Percentiles rank a stretch among this genome's conserved stretches.
phyloP scores from a whole-genome alignment of 441 rosid species.

The Euphorbia schlechtendalii region DNA sequence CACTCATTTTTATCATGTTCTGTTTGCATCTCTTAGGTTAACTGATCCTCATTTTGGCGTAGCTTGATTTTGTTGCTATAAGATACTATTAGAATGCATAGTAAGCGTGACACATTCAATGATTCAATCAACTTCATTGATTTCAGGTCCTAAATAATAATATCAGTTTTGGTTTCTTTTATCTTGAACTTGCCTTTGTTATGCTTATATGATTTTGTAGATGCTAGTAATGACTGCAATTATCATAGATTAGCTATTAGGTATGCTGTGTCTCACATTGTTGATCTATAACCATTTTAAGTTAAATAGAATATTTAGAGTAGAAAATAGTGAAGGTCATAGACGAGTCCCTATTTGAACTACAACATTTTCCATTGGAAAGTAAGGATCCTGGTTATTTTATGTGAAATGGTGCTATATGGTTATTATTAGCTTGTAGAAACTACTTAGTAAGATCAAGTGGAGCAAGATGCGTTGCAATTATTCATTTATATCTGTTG shows the following conservation, averaged over 20 bases:
- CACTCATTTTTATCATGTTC: too few relatives aligned
- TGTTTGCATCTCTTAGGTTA: too few relatives aligned
- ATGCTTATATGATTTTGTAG: too few relatives aligned
- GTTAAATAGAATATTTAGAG: background rate
- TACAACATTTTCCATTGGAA: background rate
- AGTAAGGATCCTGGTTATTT: background rate
- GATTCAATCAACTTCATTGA: background rate
- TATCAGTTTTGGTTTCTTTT: background rate
- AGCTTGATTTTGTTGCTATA: too few relatives aligned
- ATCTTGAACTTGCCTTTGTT: background rate
- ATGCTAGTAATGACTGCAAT: background rate
- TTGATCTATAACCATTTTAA: background rate
- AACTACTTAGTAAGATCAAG: background rate
- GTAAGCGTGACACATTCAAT: background rate
- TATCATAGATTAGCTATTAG: too few relatives aligned
- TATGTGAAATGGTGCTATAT: background rate
- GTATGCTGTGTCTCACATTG: background rate
- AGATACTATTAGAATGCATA: background rate
- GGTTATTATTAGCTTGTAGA: background rate
- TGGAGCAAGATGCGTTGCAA: background rate
- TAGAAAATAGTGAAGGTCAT: too few relatives aligned
- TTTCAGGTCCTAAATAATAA: background rate
- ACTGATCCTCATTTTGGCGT: too few relatives aligned
- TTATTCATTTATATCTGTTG: background rate
- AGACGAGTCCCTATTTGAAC: too few relatives aligned